phyloP scores from a whole-genome alignment of 768 basidiomycete species.

The Russula dissimulans region DNA sequence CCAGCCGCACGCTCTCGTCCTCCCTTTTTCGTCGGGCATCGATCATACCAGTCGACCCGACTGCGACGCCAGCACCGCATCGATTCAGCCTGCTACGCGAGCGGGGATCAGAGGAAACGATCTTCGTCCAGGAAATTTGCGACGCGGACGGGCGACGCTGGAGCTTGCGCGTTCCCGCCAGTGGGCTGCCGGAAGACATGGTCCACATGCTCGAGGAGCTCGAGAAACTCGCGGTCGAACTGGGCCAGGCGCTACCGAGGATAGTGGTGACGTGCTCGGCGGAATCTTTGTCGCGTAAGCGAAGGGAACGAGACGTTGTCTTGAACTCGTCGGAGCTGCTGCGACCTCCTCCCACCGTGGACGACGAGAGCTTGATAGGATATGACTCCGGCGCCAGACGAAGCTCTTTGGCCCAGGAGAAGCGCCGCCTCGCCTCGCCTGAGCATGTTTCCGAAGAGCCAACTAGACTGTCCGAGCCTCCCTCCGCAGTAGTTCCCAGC shows the following conservation, averaged over 20 bases:
- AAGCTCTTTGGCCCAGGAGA: background rate
- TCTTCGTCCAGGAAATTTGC: constrained; percentile 18
- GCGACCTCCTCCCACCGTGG: background rate
- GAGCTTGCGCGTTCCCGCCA: constrained; percentile 18
- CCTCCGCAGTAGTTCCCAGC: background rate
- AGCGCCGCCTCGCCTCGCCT: background rate
- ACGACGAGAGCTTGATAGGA: background rate
- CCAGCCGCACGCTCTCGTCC: background rate
- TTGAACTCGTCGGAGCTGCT: background rate
- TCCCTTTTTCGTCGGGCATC: constrained; percentile 14
- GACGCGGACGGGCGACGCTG: constrained; percentile 17
- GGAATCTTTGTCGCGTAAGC: constrained; percentile 8
- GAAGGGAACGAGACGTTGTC: background rate
- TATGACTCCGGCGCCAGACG: background rate
- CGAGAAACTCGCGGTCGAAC: constrained; percentile 14
- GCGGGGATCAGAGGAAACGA: constrained; percentile 9
- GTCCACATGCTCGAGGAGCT: constrained; percentile 18
- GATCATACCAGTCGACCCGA: constrained; percentile 11
- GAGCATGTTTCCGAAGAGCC: background rate
- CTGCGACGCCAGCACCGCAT: background rate
- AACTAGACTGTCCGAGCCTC: too few species aligned
- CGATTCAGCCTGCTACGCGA: constrained; percentile 16
- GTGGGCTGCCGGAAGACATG: constrained; percentile 17
- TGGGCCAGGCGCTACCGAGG: constrained; percentile 12
- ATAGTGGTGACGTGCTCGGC: constrained; percentile 17